Conservation (phyloP, 2,329 filamentous ascomycete species). For the Aotearoamyces nothofagi region DNA sequence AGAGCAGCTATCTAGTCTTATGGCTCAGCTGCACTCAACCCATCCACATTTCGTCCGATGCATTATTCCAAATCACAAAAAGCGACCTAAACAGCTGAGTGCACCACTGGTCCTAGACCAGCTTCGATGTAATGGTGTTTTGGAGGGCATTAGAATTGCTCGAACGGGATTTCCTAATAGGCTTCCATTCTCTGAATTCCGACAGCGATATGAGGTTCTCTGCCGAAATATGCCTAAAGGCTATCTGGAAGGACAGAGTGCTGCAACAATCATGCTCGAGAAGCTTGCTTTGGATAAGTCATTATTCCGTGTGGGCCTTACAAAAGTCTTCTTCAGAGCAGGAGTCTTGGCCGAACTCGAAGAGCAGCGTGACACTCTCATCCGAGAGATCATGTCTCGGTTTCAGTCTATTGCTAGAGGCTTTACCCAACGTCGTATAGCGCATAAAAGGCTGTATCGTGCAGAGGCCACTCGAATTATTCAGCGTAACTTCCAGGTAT, state of each 20-base stretch:
- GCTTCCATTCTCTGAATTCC: conserved; percentile 82
- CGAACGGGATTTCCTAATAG: conserved; percentile 94
- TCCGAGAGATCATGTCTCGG: conserved; percentile 81
- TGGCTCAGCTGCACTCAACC: conserved; percentile 86
- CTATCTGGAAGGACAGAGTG: conserved; percentile 80
- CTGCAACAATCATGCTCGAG: conserved; percentile 74
- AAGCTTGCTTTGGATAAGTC: conserved; percentile 73
- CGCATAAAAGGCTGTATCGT: conserved; percentile 85
- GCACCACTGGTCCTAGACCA: conserved; percentile 91
- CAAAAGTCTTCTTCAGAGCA: conserved; percentile 95
- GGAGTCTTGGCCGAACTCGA: conserved; percentile 93
- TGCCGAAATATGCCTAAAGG: conserved; percentile 79
- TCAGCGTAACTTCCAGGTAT: conserved; percentile 84
- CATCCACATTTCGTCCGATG: conserved; percentile 98
- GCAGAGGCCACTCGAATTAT: conserved; percentile 92
- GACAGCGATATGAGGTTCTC: conserved; percentile 89
- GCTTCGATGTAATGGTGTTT: conserved; percentile 93
- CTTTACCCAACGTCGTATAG: conserved; percentile 74
- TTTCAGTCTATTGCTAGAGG: conserved; percentile 90
- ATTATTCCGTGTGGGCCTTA: conserved; percentile 84
- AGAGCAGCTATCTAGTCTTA: conserved; percentile 91
- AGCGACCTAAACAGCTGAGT: conserved; percentile 83
- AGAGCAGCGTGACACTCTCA: conserved; percentile 84
- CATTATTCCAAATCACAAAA: conserved; percentile 96
- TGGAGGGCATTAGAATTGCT: conserved; percentile 97